Base-by-base conservation (phyloP, 2,329 filamentous ascomycete species). In the Orbilia blumenaviensis region DNA sequence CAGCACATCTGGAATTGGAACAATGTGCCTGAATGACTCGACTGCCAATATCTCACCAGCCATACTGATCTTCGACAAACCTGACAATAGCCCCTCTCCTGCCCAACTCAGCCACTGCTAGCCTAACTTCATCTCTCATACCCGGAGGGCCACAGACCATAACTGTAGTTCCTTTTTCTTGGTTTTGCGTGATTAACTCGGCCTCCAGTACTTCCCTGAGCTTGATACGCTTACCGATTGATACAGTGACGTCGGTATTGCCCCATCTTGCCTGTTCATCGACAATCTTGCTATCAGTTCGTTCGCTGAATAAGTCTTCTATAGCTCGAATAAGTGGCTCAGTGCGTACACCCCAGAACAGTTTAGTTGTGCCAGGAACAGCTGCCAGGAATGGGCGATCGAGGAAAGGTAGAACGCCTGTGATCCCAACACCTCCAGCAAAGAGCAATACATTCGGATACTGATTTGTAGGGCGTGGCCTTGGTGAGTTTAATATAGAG, bases 371-470 rank as follows among this genome's bases (percentile, higher is more conserved):
- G 5, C 61, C 16, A 2, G 25, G 46, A 5, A 14, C n/a, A 10
- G 61, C 23, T 5, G 27, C 1, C 8, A 66, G 25, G 34, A 41
- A 50, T 4, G 27, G 61, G 10, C 41, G 38, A 21, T 23, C 41
- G 7, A 66, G 42, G 4, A n/a, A 14, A 14, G 82, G 80, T 16
- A 83, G 68, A 10, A 81, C 77, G 5, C 80, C 80, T 2, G 80
- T 81, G 7, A 83, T 79, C 14, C 81, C 81, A 0, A 82, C 81
- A 3, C 82, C 82, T 14, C 82, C 82, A 0, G 81, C 81, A 6
- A 83, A 79, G 50, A 78, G 80, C 0, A 83, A 12, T 1, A 82
- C 41, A 2, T 76, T 79, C 0, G 77, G 78, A 72, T 80, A 82
- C 5, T 79, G 77, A 1, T 68, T 54, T 5, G 1, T 48, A 0